Percentiles rank a stretch among this genome's conserved stretches.
Evolutionary conservation across 2,329 filamentous ascomycete species (phyloP).

Genomic region (Xylariaceae sp.): DNA sequence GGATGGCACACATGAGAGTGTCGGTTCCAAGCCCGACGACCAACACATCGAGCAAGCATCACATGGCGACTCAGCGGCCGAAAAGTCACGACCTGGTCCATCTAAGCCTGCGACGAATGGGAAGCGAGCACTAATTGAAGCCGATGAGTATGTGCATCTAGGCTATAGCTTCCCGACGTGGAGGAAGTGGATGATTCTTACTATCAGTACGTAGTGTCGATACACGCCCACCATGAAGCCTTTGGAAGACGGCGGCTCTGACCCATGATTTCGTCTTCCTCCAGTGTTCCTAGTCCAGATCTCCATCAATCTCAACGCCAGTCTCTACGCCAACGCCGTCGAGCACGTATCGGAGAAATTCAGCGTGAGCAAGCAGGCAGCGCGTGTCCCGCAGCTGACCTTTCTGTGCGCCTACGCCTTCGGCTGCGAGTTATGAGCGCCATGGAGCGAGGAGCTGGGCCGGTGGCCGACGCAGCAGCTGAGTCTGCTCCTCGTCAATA

Average conservation of each 20-base stretch:
- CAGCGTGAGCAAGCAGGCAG: constrained; percentile 1
- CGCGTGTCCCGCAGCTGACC: background rate
- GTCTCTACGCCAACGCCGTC: constrained; percentile 1
- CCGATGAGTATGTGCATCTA: background rate
- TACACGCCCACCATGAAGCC: too few species aligned
- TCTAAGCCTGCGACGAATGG: background rate
- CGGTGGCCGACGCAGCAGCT: constrained; percentile 1
- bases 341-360: background rate
- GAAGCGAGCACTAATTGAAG: background rate
- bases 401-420: background rate
- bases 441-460: constrained; percentile 1
- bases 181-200: background rate
- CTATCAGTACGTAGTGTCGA: background rate
- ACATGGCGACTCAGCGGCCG: background rate
- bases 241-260: too few species aligned
- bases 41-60: background rate
- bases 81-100: background rate
- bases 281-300: background rate
- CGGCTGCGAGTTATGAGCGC: constrained; percentile 1
- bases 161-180: background rate
- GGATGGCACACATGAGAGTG: background rate
- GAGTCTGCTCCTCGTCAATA: background rate
- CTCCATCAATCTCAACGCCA: background rate
- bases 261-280: background rate
- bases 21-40: background rate